Evolutionary conservation across 495 filamentous ascomycete species (phyloP).

Genomic region (Elasticomyces elasticus): DNA sequence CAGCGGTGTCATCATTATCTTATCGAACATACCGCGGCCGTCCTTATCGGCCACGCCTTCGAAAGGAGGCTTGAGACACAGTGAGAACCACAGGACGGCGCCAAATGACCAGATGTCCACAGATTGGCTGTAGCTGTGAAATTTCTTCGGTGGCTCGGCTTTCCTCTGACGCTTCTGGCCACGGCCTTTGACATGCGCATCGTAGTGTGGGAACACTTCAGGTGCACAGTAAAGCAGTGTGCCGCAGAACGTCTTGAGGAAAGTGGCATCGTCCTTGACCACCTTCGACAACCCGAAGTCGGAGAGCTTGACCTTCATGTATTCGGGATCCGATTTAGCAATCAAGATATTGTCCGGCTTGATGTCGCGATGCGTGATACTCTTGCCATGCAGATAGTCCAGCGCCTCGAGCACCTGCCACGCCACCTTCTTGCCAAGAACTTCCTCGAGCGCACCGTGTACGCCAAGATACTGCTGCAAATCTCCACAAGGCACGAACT

Average conservation of each 20-base stretch:
- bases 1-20: conserved; percentile 64
- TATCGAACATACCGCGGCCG: conserved; percentile 60
- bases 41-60: conserved; percentile 51
- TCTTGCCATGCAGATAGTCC: conserved; percentile 73
- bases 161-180: conserved; percentile 44
- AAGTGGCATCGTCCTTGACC: conserved; percentile 69
- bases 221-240: conserved; percentile 93
- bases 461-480: conserved; percentile 59
- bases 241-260: conserved; percentile 91
- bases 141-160: conserved; percentile 31
- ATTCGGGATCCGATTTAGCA: conserved; percentile 48
- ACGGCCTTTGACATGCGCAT: conserved; percentile 17
- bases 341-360: conserved; percentile 97
- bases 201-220: conserved; percentile 83
- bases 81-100: conserved; percentile 74
- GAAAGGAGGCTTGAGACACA: conserved; percentile 69
- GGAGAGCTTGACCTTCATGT: conserved; percentile 72
- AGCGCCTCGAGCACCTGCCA: conserved; percentile 71
- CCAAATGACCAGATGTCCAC: conserved; percentile 94
- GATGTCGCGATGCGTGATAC: conserved; percentile 92
- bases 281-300: conserved; percentile 96
- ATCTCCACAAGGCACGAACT: conserved; percentile 78
- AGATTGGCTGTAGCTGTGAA: conserved; percentile 60
- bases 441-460: conserved; percentile 54
- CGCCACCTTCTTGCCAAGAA: conserved; percentile 57